These are phyloP conservation scores for Lentinula novae-zelandiae DNA, from an alignment of 1,284 basidiomycete genomes.

Conservation along the genomic window DNA sequence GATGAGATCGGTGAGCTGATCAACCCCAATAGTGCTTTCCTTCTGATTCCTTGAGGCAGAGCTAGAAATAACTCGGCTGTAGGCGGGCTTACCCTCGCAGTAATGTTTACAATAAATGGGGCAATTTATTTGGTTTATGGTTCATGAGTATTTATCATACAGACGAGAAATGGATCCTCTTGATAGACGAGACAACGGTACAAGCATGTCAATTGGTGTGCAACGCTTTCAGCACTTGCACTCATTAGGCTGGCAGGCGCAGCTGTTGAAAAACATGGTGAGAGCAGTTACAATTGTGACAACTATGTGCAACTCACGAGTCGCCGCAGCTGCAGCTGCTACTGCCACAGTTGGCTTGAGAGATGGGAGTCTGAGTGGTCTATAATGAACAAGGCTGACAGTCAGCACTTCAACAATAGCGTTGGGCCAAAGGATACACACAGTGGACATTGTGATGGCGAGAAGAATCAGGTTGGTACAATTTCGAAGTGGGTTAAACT, in stretches of 20 bases:
- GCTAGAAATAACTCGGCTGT: neutral
- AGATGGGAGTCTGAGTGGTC: conserved; percentile 39
- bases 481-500: neutral
- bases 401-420: neutral
- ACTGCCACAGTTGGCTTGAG: conserved; percentile 46
- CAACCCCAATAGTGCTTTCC: neutral
- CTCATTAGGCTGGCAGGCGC: conserved; percentile 51
- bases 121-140: neutral
- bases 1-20: conserved; percentile 50
- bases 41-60: neutral
- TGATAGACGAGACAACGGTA: neutral
- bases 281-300: neutral
- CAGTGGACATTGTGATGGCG: conserved; percentile 29
- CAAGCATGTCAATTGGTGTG: neutral
- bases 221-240: conserved; percentile 54
- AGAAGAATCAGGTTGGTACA: neutral
- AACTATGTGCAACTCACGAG: conserved; percentile 29
- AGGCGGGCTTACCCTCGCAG: neutral
- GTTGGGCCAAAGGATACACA: conserved; percentile 18
- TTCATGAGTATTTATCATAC: neutral
- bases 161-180: neutral
- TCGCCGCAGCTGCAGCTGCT: conserved; percentile 48
- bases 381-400: conserved; percentile 15
- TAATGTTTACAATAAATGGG: neutral
- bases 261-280: conserved; percentile 31